These are phyloP conservation scores for Diaporthe eres DNA, from an alignment of 2,329 filamentous ascomycete species.

Conservation along the genomic window DNA sequence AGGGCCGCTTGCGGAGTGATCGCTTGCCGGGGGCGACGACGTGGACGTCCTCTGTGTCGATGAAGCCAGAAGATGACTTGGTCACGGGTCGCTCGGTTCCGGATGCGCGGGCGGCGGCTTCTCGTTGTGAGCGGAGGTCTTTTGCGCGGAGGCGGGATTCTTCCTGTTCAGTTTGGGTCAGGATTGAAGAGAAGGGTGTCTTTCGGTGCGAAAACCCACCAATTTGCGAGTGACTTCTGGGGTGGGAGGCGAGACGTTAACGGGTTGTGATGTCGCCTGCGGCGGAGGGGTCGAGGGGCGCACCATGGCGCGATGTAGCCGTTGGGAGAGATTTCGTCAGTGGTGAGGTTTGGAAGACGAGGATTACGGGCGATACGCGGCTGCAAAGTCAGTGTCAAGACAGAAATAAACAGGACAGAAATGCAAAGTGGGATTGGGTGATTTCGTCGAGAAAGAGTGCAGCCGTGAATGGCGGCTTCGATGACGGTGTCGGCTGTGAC, in stretches of 20 bases:
- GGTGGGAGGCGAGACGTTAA: slow-evolving; percentile 61
- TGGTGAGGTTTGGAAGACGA: not conserved
- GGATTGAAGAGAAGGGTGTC: not conserved
- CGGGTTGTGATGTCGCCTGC: slow-evolving; percentile 48
- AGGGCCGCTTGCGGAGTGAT: slow-evolving; percentile 77
- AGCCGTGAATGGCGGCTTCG: not conserved
- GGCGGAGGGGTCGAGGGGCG: slow-evolving; percentile 62
- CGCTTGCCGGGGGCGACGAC: slow-evolving; percentile 54
- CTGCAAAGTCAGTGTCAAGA: not conserved
- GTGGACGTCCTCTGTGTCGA: slow-evolving; percentile 76
- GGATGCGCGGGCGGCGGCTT: slow-evolving; percentile 70
- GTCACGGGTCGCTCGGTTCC: slow-evolving; percentile 58
- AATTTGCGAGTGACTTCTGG: slow-evolving; percentile 63
- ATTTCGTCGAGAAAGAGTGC: not conserved
- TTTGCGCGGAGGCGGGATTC: slow-evolving; percentile 90
- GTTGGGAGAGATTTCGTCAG: not conserved
- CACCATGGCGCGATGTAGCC: slow-evolving; percentile 56
- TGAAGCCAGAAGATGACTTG: slow-evolving; percentile 76
- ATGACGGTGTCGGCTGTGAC: slow-evolving; percentile 32
- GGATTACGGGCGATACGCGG: not conserved
- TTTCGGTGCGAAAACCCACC: not conserved
- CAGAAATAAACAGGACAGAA: not conserved
- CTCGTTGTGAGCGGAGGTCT: slow-evolving; percentile 81
- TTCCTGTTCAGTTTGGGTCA: slow-evolving; percentile 77
- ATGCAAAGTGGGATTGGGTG: not conserved